Evolutionary conservation across 441 rosid species (phyloP).

Genomic region (Pelargonium myrrhifolium): DNA sequence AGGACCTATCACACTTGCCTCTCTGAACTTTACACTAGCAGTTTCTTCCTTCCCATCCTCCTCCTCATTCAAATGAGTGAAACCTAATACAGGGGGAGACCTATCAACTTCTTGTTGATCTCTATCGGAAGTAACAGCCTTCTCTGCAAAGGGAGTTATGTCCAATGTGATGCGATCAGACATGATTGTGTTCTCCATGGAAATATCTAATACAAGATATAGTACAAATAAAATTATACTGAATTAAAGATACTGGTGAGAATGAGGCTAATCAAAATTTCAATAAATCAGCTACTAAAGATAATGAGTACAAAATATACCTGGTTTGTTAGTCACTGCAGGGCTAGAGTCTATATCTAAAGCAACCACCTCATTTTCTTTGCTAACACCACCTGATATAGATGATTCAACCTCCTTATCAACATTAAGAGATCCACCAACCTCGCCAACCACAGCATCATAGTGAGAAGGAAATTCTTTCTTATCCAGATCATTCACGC

Average conservation of each 20-base stretch:
- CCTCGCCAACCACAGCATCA: slow-evolving; percentile 19
- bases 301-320: slow-evolving; percentile 27
- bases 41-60: slow-evolving; percentile 25
- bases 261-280: background rate
- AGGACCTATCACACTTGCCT: slow-evolving; percentile 28
- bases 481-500: slow-evolving; percentile 24
- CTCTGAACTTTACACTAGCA: slow-evolving; percentile 16
- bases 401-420: slow-evolving; percentile 24
- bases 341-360: slow-evolving; percentile 29
- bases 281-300: background rate
- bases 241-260: slow-evolving; percentile 8
- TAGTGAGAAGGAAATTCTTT: slow-evolving; percentile 28
- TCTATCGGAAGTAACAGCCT: slow-evolving; percentile 19
- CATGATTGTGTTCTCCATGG: slow-evolving; percentile 18
- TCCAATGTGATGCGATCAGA: slow-evolving; percentile 18
- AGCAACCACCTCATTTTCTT: slow-evolving; percentile 25
- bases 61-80: slow-evolving; percentile 11
- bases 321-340: slow-evolving; percentile 29
- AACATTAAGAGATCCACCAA: slow-evolving; percentile 17
- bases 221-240: slow-evolving; percentile 6
- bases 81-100: slow-evolving; percentile 19
- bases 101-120: slow-evolving; percentile 30
- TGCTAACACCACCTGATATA: slow-evolving; percentile 22
- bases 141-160: slow-evolving; percentile 21
- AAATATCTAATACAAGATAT: slow-evolving; percentile 7